Evolutionary conservation across 805 yeast species (phyloP).

Genomic region (Yarrowia sp.): DNA sequence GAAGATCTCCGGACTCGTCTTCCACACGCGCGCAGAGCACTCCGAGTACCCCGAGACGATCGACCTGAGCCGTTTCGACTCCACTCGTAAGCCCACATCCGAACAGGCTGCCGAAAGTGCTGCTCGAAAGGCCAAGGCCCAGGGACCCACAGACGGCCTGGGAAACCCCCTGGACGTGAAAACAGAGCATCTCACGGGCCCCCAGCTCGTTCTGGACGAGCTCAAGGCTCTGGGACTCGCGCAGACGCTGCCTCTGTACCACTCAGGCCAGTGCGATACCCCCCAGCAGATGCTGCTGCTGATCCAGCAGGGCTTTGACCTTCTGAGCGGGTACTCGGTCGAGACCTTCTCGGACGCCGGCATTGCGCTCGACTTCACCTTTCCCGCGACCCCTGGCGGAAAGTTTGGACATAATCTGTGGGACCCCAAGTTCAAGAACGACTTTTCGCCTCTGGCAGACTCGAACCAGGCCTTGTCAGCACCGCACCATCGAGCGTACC

Average conservation of each 20-base stretch:
- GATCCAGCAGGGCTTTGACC: conserved; percentile 39
- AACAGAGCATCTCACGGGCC: conserved; percentile 17
- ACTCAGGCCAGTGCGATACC: conserved; percentile 33
- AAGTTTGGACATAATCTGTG: conserved; percentile 37
- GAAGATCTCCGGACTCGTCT: conserved; percentile 5
- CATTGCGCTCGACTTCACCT: conserved; percentile 39
- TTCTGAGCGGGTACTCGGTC: conserved; percentile 39
- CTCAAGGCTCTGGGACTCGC: neutral
- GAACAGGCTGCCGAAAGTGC: conserved; percentile 13
- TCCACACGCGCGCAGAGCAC: conserved; percentile 30
- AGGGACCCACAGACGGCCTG: conserved; percentile 13
- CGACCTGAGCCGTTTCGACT: conserved; percentile 27
- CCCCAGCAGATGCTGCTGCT: conserved; percentile 40
- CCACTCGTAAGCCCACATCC: conserved; percentile 1
- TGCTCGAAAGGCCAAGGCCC: neutral
- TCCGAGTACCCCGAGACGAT: conserved; percentile 1
- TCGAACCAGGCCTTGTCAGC: conserved; percentile 31
- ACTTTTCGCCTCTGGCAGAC: conserved; percentile 35
- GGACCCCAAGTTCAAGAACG: conserved; percentile 37
- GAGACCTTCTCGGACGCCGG: conserved; percentile 41
- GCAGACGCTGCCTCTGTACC: neutral
- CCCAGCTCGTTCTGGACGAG: conserved; percentile 14
- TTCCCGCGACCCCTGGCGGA: conserved; percentile 30
- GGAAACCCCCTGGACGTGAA: conserved; percentile 13
- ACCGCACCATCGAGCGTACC: conserved; percentile 41